phyloP scores from a whole-genome alignment of 1,139 yeast species.

The Kurtzmaniella quercitrusa region DNA sequence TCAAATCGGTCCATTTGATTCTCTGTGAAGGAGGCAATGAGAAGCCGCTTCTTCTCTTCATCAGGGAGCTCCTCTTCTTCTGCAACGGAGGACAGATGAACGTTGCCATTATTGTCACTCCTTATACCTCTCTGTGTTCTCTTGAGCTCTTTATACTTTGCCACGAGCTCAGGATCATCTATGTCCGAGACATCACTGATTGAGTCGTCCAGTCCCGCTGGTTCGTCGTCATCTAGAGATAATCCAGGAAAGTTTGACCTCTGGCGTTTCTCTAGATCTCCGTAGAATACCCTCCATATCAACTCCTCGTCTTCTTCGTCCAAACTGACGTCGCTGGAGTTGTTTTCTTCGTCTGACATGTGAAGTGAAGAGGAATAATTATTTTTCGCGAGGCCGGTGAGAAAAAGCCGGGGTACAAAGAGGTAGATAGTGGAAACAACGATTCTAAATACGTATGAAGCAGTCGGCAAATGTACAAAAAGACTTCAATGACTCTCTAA shows the following conservation, averaged over 20 bases:
- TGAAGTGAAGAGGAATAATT: too few relatives aligned
- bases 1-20: constrained; percentile 88
- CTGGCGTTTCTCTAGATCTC: constrained; percentile 17
- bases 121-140: not conserved
- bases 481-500: too few relatives aligned
- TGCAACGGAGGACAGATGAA: not conserved
- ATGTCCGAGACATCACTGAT: constrained; percentile 30
- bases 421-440: not conserved
- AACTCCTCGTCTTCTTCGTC: constrained; percentile 48
- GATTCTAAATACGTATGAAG: too few relatives aligned
- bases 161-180: constrained; percentile 34
- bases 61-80: constrained; percentile 20
- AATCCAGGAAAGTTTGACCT: constrained; percentile 3
- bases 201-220: constrained; percentile 13
- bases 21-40: constrained; percentile 70
- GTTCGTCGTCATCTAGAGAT: constrained; percentile 21
- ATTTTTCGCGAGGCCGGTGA: too few relatives aligned
- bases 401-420: not conserved
- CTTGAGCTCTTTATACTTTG: constrained; percentile 26
- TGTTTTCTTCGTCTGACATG: constrained; percentile 1
- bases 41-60: constrained; percentile 57
- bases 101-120: not conserved
- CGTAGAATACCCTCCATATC: constrained; percentile 42
- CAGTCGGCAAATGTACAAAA: too few relatives aligned
- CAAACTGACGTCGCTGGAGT: constrained; percentile 34